Percentiles rank a stretch among this genome's conserved stretches.
Evolutionary conservation across 2,329 filamentous ascomycete genomes (phyloP).

Genomic region (Diaporthe capsici): DNA sequence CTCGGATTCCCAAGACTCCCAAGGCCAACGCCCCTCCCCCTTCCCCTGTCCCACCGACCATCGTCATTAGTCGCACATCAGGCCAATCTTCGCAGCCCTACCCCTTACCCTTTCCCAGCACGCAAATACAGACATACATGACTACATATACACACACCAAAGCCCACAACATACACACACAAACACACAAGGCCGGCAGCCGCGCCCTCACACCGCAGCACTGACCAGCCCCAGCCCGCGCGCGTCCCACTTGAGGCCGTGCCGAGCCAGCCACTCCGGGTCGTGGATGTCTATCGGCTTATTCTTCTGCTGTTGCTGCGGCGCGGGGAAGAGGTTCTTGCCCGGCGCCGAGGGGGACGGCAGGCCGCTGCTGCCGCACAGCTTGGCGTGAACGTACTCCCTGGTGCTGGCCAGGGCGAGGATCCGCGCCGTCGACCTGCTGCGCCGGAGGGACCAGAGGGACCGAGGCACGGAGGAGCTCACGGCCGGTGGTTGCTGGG

Average conservation of each 20-base stretch:
- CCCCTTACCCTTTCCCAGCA: not conserved
- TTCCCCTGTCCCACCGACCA: constrained; percentile 1
- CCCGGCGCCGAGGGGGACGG: constrained; percentile 25
- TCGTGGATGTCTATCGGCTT: constrained; percentile 35
- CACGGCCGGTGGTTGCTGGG: not conserved
- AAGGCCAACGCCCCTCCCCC: constrained; percentile 5
- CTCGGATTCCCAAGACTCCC: constrained; percentile 1
- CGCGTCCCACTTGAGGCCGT: constrained; percentile 37
- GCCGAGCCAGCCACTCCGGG: constrained; percentile 34
- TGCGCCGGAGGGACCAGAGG: constrained; percentile 18
- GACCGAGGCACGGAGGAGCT: not conserved
- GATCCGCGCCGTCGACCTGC: constrained; percentile 6
- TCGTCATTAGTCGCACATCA: constrained; percentile 18
- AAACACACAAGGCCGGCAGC: not conserved
- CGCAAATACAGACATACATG: not conserved
- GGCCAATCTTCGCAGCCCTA: constrained; percentile 1
- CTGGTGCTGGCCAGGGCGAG: constrained; percentile 11
- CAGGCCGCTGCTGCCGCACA: not conserved
- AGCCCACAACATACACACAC: not conserved
- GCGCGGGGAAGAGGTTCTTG: constrained; percentile 32
- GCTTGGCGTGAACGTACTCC: constrained; percentile 18
- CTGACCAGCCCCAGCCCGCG: constrained; percentile 30
- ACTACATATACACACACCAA: not conserved
- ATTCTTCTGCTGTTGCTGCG: constrained; percentile 1
- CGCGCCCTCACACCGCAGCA: constrained; percentile 11